Percentiles rank a stretch among this genome's conserved stretches.
These are phyloP conservation scores for Endoconidiophora polonica DNA, from an alignment of 2,329 filamentous ascomycete species.

Conservation along the genomic window DNA sequence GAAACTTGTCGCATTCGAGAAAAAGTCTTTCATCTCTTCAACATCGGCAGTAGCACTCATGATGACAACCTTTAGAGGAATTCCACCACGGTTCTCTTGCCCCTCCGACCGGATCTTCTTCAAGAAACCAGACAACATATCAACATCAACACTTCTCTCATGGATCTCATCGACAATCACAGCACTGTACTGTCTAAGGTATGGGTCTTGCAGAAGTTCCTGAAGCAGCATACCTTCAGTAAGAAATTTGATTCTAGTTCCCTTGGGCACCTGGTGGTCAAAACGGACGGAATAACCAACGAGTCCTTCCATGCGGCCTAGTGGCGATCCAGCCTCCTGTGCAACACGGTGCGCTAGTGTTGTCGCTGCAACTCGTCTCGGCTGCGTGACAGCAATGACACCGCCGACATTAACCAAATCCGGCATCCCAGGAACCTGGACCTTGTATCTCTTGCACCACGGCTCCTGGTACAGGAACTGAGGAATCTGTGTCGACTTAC, in stretches of 20 bases:
- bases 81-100: conserved; percentile 47
- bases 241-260: conserved; percentile 79
- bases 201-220: conserved; percentile 74
- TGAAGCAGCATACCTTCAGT: conserved; percentile 95
- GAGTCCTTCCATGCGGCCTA: conserved; percentile 25
- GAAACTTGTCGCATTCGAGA: conserved; percentile 24
- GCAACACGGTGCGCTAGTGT: conserved; percentile 79
- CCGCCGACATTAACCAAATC: conserved; percentile 45
- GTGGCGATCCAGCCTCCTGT: conserved; percentile 48
- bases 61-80: conserved; percentile 72
- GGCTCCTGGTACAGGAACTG: conserved; percentile 67
- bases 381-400: conserved; percentile 89
- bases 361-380: conserved; percentile 81
- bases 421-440: conserved; percentile 16
- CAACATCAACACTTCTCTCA: conserved; percentile 86
- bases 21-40: conserved; percentile 54
- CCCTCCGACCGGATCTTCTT: conserved; percentile 54
- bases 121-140: conserved; percentile 76
- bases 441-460: conserved; percentile 54
- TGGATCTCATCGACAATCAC: conserved; percentile 94
- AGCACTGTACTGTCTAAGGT: conserved; percentile 70
- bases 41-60: conserved; percentile 97
- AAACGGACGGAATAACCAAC: conserved; percentile 95
- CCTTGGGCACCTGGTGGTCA: conserved; percentile 67
- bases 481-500: conserved; percentile 91